Evolutionary conservation across 805 yeast genomes (phyloP), one percentile per base, ranked within the genome.

Genomic region (Ogataea ganodermae): DNA sequence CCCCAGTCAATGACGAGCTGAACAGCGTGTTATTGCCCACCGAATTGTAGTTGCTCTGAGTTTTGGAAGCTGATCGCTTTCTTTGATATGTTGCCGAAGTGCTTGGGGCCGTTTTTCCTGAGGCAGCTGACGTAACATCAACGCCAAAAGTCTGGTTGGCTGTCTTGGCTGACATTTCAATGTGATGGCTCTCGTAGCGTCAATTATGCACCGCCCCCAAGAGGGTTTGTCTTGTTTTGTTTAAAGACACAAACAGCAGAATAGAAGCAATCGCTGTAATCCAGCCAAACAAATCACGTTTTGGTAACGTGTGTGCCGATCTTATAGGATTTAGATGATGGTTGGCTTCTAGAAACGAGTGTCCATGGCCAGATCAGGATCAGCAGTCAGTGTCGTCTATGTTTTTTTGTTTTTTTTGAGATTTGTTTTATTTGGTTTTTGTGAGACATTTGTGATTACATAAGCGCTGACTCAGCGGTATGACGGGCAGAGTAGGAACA

Each of bases 51-150:
- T 67, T 67, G 35, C 59, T 60, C 23, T 58, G 63, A 1, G 69
- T 62, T 44, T 60, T 63, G 1, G 71, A 67, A 3, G 69, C 53
- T 1, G 71, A 65, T 33, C 72, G 44, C 45, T 59, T 64, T 32
- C 72, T 58, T 24, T 61, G 59, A 22, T 21, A 55, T 16, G 51
- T 30, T 14, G 36, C 49, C 8, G 33, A n/a, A n/a, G 47, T 36
- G 8, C 14, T 38, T 4, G 42, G 32, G 8, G 31, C 18, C 21
- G 16, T 21, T 24, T 45, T 39, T 12, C 44, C 39, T 14, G 35
- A 35, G 1, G 49, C 27, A 21, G 45, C 40, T 20, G 42, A 20
- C 13, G 31, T 14, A 6, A 26, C 40, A 10, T 46, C 43, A 8
- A 42, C 14, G n/a, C 37, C 20, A 9, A 44, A n/a, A 4, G 52